Evolutionary conservation across 2,329 filamentous ascomycete species (phyloP).

Genomic region (Emmonsiellopsis sp.): DNA sequence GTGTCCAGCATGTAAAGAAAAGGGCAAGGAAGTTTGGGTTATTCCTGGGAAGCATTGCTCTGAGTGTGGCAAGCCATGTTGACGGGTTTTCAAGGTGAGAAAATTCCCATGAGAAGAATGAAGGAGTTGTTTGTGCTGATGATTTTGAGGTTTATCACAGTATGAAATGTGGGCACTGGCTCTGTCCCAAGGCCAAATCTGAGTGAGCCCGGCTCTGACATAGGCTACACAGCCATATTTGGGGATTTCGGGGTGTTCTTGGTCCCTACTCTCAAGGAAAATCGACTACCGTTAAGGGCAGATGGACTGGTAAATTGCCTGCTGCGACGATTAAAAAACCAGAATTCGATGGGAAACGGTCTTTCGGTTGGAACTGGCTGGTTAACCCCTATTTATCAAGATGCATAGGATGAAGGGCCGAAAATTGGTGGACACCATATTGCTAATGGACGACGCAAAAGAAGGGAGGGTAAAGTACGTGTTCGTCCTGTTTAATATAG

Average conservation of each 20-base stretch:
- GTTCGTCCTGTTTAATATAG: too few species aligned
- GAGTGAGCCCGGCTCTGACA: too few species aligned
- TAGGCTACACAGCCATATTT: too few species aligned
- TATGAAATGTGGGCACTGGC: too few species aligned
- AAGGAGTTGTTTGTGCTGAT: neutral
- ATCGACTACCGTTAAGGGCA: neutral
- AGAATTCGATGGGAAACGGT: neutral
- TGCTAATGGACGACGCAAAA: neutral
- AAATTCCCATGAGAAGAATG: neutral
- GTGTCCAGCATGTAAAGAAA: conserved; percentile 29
- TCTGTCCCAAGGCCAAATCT: too few species aligned
- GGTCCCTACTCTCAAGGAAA: too few species aligned
- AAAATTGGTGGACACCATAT: neutral
- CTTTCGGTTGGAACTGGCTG: neutral
- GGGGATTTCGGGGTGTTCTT: too few species aligned
- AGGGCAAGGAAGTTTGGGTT: conserved; percentile 35
- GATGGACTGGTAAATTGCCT: neutral
- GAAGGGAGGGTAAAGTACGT: neutral
- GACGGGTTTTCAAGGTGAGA: neutral
- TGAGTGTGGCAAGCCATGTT: conserved; percentile 25
- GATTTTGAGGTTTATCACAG: neutral
- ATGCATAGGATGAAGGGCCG: neutral
- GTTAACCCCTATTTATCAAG: neutral
- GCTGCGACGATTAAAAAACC: neutral
- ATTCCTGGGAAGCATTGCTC: conserved; percentile 40